phyloP scores from a whole-genome alignment of 495 filamentous ascomycete species.

The Aspergillus ostianus region DNA sequence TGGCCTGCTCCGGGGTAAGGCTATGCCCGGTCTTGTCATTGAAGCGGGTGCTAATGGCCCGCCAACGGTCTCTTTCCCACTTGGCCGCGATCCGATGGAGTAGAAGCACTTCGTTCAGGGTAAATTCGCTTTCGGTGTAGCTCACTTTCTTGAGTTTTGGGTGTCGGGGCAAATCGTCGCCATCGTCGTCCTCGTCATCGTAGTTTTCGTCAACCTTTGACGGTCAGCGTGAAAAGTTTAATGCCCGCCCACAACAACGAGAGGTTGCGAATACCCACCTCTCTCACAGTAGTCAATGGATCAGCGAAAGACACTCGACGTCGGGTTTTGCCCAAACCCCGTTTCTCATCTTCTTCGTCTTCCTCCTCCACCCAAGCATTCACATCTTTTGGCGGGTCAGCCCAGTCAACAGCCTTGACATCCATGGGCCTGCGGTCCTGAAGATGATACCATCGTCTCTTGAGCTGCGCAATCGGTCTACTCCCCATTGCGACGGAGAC shows the following conservation, averaged over 20 bases:
- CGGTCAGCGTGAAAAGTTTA: background rate
- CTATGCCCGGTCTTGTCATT: slow-evolving; percentile 16
- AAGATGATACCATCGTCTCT: slow-evolving; percentile 22
- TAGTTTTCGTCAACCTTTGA: background rate
- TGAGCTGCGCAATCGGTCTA: slow-evolving; percentile 20
- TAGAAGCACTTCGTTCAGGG: slow-evolving; percentile 19
- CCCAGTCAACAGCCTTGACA: background rate
- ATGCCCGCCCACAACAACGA: no score
- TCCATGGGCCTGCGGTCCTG: slow-evolving; percentile 1
- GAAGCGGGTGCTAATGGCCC: slow-evolving; percentile 17
- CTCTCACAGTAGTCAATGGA: slow-evolving; percentile 8
- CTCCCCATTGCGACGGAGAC: slow-evolving; percentile 20
- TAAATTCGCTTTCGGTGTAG: slow-evolving; percentile 17
- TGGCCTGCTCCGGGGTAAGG: slow-evolving; percentile 22
- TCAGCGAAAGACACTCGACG: slow-evolving; percentile 18
- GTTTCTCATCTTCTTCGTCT: background rate
- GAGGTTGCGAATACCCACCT: slow-evolving; percentile 10
- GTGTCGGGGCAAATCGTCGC: background rate
- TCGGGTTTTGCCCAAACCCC: background rate
- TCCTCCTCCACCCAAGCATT: background rate
- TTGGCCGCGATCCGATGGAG: slow-evolving; percentile 18
- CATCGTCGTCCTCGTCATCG: slow-evolving; percentile 1
- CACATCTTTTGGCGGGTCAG: background rate
- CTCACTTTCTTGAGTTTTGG: slow-evolving; percentile 9
- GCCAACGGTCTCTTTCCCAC: slow-evolving; percentile 23